These are phyloP conservation scores for Olyra latifolia DNA, from an alignment of 176 grass and related monocot genomes.

Conservation along the genomic window DNA sequence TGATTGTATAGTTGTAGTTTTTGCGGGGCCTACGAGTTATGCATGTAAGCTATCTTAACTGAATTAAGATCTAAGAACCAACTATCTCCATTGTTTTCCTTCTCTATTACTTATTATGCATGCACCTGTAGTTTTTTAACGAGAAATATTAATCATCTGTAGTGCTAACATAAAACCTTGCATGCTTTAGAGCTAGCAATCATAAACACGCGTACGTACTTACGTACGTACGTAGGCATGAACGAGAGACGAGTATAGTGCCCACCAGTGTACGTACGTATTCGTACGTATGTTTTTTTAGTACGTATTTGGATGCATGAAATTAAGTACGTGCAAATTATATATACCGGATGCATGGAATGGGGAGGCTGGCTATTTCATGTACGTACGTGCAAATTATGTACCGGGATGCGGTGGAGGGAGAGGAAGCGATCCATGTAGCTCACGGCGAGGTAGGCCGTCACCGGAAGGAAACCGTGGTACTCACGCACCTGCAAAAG, in stretches of 20 bases:
- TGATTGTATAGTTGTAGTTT: too few relatives aligned
- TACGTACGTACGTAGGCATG: not conserved
- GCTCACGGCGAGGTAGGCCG: slow-evolving; percentile 64
- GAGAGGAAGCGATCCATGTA: slow-evolving; percentile 80
- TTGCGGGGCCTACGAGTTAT: too few relatives aligned
- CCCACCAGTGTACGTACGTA: not conserved
- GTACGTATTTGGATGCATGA: not conserved
- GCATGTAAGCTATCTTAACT: too few relatives aligned
- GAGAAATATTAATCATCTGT: too few relatives aligned
- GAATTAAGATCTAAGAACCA: too few relatives aligned
- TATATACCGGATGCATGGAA: not conserved
- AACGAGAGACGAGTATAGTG: not conserved
- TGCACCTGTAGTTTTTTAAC: too few relatives aligned
- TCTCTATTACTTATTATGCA: too few relatives aligned
- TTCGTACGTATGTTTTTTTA: not conserved
- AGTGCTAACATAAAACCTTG: too few relatives aligned
- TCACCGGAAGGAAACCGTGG: slow-evolving; percentile 47
- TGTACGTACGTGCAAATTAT: not conserved
- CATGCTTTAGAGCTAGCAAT: too few relatives aligned
- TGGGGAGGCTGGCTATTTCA: not conserved
- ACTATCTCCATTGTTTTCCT: too few relatives aligned
- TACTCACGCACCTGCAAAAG: slow-evolving; percentile 24
- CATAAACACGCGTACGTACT: too few relatives aligned
- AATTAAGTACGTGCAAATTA: not conserved
- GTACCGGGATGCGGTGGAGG: slow-evolving; percentile 49